These are phyloP conservation scores for Phytophthora pinifolia DNA, from an alignment of 352 stramenopile genomes.

Conservation along the genomic window DNA sequence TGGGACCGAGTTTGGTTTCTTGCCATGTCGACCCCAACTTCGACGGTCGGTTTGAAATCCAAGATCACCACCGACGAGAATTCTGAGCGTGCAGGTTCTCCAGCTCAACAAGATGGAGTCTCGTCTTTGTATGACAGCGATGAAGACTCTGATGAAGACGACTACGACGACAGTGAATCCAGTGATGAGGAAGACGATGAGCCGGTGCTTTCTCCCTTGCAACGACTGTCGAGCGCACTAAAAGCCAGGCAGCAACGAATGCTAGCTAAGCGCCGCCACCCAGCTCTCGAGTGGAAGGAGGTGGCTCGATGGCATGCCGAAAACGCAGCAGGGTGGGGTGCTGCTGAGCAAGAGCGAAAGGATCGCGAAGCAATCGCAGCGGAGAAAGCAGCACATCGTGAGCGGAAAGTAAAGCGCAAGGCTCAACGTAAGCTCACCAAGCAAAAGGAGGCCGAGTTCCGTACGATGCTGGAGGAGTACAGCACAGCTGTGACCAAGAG, in stretches of 20 bases:
- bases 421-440: slow-evolving; percentile 45
- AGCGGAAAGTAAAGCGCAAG: slow-evolving; percentile 49
- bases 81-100: slow-evolving; percentile 8
- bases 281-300: slow-evolving; percentile 55
- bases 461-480: slow-evolving; percentile 43
- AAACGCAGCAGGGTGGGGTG: slow-evolving; percentile 30
- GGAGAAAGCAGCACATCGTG: slow-evolving; percentile 38
- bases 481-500: slow-evolving; percentile 40
- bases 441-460: slow-evolving; percentile 54
- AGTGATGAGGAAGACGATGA: slow-evolving; percentile 31
- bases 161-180: slow-evolving; percentile 37
- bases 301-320: slow-evolving; percentile 40
- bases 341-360: slow-evolving; percentile 29
- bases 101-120: slow-evolving; percentile 4
- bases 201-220: slow-evolving; percentile 19
- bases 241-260: slow-evolving; percentile 41
- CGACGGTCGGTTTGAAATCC: not conserved
- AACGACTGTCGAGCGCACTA: slow-evolving; percentile 27
- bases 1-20: slow-evolving; percentile 1
- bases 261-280: slow-evolving; percentile 44
- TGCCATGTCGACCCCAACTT: slow-evolving; percentile 8
- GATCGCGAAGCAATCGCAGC: slow-evolving; percentile 14
- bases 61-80: not conserved
- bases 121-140: slow-evolving; percentile 21
- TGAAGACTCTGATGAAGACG: slow-evolving; percentile 18